Evolutionary conservation across 352 stramenopile genomes (phyloP), one percentile per base, ranked within the genome.

Genomic region (Phytophthora multivora): DNA sequence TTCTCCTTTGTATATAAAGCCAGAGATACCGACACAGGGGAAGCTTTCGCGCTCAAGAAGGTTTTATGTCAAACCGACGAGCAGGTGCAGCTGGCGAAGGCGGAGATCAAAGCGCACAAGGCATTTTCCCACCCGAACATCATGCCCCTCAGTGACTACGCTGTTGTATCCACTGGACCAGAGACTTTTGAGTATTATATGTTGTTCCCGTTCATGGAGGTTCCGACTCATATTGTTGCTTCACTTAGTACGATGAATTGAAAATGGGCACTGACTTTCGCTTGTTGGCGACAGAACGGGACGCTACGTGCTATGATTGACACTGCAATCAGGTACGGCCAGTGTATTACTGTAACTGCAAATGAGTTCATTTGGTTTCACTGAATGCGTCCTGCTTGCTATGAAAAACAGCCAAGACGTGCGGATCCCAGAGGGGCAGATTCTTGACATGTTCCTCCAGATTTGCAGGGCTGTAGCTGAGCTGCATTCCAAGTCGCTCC

Each of bases 31-130:
- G 51, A 74, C 30, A 95, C 86, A 12, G 83, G 89, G 18, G 82
- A 95, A 40, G 51, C 69, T 38, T 96, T 94, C 47, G 90, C 90
- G 48, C 85, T 97, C 40, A 97, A 97, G 74, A 97, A 96, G 70
- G 84, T 96, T 16, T 30, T 95, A 50, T 95, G 86, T 65, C 89
- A 96, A 64, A 86, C 80, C 28, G 64, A 88, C 23, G 89, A 96
- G 64, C 90, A 96, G 67, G 76, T 86, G 53, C 73, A 88, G 39
- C 67, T 87, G 53, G 87, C 82, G 26, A 88, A 92, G 71, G 64
- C 81, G 38, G 90, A 97, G 75, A 95, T 96, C 45, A 68, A 89
- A 66, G 83, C 80, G 38, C 86, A 91, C 54, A 84, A 80, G 30
- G 65, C 79, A 28, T 91, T 96, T 48, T 19, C 58, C 3, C 86